Evolutionary conservation across 805 yeast species (phyloP), one percentile per base, ranked within the genome.

Genomic region (Jamesozyma hellenica): DNA sequence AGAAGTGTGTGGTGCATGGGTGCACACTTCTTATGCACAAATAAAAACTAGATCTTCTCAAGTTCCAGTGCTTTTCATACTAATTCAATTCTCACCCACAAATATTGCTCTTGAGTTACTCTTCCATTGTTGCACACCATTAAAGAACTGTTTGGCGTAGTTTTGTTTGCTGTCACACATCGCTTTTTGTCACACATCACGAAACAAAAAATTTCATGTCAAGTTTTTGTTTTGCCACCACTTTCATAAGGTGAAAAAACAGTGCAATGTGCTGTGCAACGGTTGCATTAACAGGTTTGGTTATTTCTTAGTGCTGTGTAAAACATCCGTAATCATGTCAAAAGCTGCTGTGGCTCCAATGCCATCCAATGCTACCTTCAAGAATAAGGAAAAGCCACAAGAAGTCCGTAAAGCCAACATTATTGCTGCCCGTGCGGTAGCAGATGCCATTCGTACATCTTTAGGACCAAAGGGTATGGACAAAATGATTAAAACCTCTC

Each of bases 401-500:
- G 96, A 88, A 64, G 95, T 87, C 39, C 81, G 96, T 47, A 78
- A 75, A 63, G 76, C 88, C 39, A 87, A 87, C 59, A 86, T 88
- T 49, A 70, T 82, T 47, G 96, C 96, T 3, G 96, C 96, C 6
- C 71, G 90, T 53, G 95, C 96, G 5, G 96, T 87, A 19, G 87
- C 95, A 3, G 96, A 87, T 63, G 96, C 96, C 35, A 84, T 87
- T 53, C 75, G 96, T 63, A 88, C 96, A 5, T 82, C 97, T 13
- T 68, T 92, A 43, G 99, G 99, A 16, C 99, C 99, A 41, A 90
- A 87, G 63, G 99, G 99, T 45, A 92, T 92, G 98, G 99, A 92
- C 64, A 92, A 92, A 69, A 90, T 92, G 97, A 86, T 85, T 66
- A 86, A 86, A 65, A 88, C 97, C 15, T 81, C 88, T 37, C 75